Percentiles rank a stretch among this genome's conserved stretches.
phyloP scores from a whole-genome alignment of 768 basidiomycete genomes.

The Inosperma sp. region DNA sequence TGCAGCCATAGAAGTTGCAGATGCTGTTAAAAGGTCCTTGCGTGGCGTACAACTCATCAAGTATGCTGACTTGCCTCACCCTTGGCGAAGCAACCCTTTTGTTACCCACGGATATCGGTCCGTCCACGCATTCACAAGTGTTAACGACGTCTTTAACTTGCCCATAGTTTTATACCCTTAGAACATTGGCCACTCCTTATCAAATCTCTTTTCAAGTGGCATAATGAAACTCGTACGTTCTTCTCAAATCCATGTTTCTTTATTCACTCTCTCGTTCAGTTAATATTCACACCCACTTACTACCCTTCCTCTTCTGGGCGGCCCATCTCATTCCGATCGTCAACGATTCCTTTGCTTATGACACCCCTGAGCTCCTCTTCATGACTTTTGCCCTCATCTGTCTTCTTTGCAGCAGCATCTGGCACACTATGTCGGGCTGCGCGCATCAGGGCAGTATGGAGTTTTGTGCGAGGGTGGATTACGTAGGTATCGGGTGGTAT shows the following conservation, averaged over 20 bases:
- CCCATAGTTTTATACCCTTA: constrained; percentile 78
- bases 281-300: constrained; percentile 90
- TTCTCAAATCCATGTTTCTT: not conserved
- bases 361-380: constrained; percentile 64
- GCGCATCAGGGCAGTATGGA: constrained; percentile 75
- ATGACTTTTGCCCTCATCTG: constrained; percentile 70
- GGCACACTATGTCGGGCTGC: constrained; percentile 88
- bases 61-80: constrained; percentile 69
- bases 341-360: constrained; percentile 28
- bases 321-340: constrained; percentile 36
- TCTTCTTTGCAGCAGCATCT: constrained; percentile 66
- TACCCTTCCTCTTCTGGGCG: constrained; percentile 74
- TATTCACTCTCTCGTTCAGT: constrained; percentile 39
- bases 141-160: not conserved
- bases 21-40: constrained; percentile 58
- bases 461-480: constrained; percentile 82
- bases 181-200: constrained; percentile 77
- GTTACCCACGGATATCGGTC: constrained; percentile 73
- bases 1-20: constrained; percentile 48
- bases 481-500: constrained; percentile 89
- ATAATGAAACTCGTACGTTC: constrained; percentile 83
- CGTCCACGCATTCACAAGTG: constrained; percentile 19
- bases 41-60: constrained; percentile 63
- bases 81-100: constrained; percentile 78
- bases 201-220: constrained; percentile 69